phyloP scores from a whole-genome alignment of 371 early-diverging fungal genomes.

The Lichtheimia hyalospora region DNA sequence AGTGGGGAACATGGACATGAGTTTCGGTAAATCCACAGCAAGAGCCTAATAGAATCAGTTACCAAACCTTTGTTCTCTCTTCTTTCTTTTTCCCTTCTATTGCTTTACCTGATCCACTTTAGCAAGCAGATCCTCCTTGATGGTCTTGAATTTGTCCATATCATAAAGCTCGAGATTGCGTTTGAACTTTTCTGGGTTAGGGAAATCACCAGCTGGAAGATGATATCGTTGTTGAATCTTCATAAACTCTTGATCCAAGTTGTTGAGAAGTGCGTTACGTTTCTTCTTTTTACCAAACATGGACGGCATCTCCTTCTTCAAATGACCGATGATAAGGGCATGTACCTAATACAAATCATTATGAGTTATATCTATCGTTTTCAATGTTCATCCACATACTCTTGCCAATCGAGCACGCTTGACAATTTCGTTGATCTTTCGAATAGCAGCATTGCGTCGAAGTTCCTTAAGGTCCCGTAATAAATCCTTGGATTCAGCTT shows the following conservation, averaged over 20 bases:
- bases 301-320: slow-evolving; percentile 78
- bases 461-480: slow-evolving; percentile 70
- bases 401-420: slow-evolving; percentile 81
- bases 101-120: slow-evolving; percentile 53
- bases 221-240: slow-evolving; percentile 72
- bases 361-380: background rate
- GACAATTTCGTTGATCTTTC: slow-evolving; percentile 88
- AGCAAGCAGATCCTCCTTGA: slow-evolving; percentile 62
- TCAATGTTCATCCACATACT: slow-evolving; percentile 16
- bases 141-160: slow-evolving; percentile 74
- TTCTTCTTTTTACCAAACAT: slow-evolving; percentile 81
- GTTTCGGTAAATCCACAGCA: slow-evolving; percentile 27
- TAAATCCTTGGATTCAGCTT: slow-evolving; percentile 78
- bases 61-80: too few species aligned
- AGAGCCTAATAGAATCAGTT: slow-evolving; percentile 17
- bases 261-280: slow-evolving; percentile 68
- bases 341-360: slow-evolving; percentile 50
- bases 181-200: slow-evolving; percentile 65
- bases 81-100: background rate
- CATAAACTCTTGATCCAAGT: slow-evolving; percentile 70
- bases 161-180: slow-evolving; percentile 67
- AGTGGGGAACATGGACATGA: slow-evolving; percentile 41
- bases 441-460: slow-evolving; percentile 77
- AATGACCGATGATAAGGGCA: slow-evolving; percentile 77
- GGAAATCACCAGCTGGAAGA: slow-evolving; percentile 75